phyloP scores from a whole-genome alignment of 1,284 basidiomycete species.

The Inonotus obliquus region DNA sequence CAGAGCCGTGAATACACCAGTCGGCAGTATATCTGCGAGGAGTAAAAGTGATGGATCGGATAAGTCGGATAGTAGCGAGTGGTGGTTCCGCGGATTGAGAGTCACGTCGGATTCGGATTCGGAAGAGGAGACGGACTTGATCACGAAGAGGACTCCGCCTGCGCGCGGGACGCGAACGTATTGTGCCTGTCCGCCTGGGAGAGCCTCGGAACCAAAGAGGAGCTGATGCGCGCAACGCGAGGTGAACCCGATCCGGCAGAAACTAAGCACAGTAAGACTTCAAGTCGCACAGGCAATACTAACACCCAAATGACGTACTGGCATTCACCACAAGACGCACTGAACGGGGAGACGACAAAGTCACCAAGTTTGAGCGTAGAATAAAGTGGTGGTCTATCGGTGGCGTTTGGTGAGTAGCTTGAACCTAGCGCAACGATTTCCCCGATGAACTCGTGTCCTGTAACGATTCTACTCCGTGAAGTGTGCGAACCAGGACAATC shows the following conservation, averaged over 20 bases:
- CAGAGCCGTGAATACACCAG: conserved; percentile 69
- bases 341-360: conserved; percentile 86
- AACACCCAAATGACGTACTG: conserved; percentile 42
- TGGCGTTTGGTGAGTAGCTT: conserved; percentile 43
- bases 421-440: conserved; percentile 69
- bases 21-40: conserved; percentile 78
- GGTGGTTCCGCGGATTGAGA: conserved; percentile 27
- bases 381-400: conserved; percentile 57
- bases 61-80: conserved; percentile 32
- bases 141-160: conserved; percentile 73
- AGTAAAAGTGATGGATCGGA: conserved; percentile 63
- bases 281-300: too few species aligned
- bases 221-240: conserved; percentile 65
- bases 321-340: conserved; percentile 78
- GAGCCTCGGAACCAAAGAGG: conserved; percentile 68
- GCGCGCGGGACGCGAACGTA: conserved; percentile 79
- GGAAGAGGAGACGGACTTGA: conserved; percentile 44
- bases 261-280: too few species aligned
- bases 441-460: conserved; percentile 84
- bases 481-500: neutral
- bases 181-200: conserved; percentile 85
- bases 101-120: neutral
- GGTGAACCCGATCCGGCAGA: conserved; percentile 74
- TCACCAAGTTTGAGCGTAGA: conserved; percentile 71
- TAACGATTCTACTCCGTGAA: conserved; percentile 45